phyloP scores from a whole-genome alignment of 2,329 filamentous ascomycete genomes.

The Dendryphion nanum region DNA sequence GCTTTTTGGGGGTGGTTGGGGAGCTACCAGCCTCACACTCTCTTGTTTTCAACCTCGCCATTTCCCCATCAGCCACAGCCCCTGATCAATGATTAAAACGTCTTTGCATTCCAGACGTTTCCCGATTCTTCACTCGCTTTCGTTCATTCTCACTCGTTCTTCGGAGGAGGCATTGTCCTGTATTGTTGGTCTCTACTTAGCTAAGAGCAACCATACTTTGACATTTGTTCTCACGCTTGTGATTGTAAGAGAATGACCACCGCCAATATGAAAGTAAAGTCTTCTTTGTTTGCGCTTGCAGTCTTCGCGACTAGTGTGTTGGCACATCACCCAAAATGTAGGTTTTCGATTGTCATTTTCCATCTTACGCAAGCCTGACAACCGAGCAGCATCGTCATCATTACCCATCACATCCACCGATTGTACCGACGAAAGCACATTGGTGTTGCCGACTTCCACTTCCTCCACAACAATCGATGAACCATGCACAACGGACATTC shows the following conservation, averaged over 20 bases:
- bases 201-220: neutral
- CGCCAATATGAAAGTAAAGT: neutral
- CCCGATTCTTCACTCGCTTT: neutral
- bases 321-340: neutral
- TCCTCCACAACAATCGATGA: neutral
- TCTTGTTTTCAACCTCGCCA: neutral
- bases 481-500: neutral
- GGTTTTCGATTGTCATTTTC: neutral
- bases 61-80: neutral
- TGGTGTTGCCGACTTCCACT: neutral
- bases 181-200: neutral
- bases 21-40: constrained; percentile 3
- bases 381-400: neutral
- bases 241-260: too few species aligned
- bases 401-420: neutral
- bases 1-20: constrained; percentile 2
- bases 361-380: neutral
- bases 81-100: neutral
- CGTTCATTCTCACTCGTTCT: neutral
- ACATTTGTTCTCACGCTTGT: too few species aligned
- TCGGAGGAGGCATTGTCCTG: neutral
- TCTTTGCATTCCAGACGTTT: neutral
- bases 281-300: neutral
- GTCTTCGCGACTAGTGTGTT: neutral
- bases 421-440: neutral